Percentiles rank a stretch among this genome's conserved stretches.
These are phyloP conservation scores for Urochloa ruziziensis DNA, from an alignment of 176 grass and related monocot genomes.

Conservation along the genomic window DNA sequence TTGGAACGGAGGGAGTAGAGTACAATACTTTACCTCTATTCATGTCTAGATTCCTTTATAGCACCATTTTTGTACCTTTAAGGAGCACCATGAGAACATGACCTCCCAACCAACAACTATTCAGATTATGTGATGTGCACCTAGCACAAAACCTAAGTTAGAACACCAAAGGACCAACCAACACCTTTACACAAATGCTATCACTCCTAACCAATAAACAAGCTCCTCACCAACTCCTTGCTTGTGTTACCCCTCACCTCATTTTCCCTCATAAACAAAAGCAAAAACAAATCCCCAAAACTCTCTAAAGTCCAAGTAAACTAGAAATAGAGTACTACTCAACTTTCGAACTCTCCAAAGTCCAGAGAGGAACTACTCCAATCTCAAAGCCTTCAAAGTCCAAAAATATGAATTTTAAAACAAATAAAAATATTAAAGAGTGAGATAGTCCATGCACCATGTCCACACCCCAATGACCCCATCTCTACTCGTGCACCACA, in stretches of 20 bases:
- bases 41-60: background rate
- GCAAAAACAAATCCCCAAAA: background rate
- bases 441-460: slow-evolving; percentile 22
- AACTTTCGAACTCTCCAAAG: background rate
- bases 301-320: background rate
- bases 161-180: background rate
- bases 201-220: background rate
- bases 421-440: background rate
- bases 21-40: background rate
- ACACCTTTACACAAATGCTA: background rate
- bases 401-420: background rate
- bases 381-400: background rate
- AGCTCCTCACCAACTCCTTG: background rate
- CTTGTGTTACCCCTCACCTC: background rate
- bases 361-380: background rate
- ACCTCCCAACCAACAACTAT: background rate
- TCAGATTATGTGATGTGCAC: background rate
- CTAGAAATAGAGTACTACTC: background rate
- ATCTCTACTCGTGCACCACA: slow-evolving; percentile 26
- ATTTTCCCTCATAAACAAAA: background rate
- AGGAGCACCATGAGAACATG: background rate
- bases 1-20: no score
- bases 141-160: background rate
- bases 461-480: slow-evolving; percentile 3
- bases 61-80: background rate